phyloP scores from a whole-genome alignment of 305 asterid genomes.

The Plantago lanceolata region DNA sequence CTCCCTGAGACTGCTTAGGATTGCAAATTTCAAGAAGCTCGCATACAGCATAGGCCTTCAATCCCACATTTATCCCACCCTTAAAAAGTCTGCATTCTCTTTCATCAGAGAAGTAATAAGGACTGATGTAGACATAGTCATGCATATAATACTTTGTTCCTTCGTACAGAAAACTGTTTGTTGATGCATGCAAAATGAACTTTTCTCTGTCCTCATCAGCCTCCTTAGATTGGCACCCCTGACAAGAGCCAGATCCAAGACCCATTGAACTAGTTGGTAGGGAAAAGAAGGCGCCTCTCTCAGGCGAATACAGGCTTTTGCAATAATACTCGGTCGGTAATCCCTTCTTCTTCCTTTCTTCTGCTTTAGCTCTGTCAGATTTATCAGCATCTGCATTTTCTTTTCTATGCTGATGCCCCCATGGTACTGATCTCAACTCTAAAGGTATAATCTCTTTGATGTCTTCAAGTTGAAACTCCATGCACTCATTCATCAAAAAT shows the following conservation, averaged over 20 bases:
- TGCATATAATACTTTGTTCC: slow-evolving; percentile 55
- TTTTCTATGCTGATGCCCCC: slow-evolving; percentile 86
- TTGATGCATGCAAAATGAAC: slow-evolving; percentile 43
- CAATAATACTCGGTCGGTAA: slow-evolving; percentile 74
- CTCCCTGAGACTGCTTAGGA: slow-evolving; percentile 34
- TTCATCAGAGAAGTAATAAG: slow-evolving; percentile 52
- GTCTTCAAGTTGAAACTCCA: slow-evolving; percentile 55
- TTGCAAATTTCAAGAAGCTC: slow-evolving; percentile 66
- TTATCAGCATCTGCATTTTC: slow-evolving; percentile 57
- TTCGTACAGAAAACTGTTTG: slow-evolving; percentile 43
- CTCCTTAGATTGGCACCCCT: slow-evolving; percentile 50
- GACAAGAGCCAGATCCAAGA: slow-evolving; percentile 74
- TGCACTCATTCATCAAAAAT: slow-evolving; percentile 73
- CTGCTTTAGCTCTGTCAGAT: slow-evolving; percentile 65
- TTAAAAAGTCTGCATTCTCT: slow-evolving; percentile 56
- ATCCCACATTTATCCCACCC: slow-evolving; percentile 89
- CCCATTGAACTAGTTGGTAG: slow-evolving; percentile 54
- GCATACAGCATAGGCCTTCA: slow-evolving; percentile 68
- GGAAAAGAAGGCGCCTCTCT: slow-evolving; percentile 81
- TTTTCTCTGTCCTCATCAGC: slow-evolving; percentile 39
- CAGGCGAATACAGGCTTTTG: slow-evolving; percentile 80
- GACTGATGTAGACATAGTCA: slow-evolving; percentile 74
- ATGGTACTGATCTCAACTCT: slow-evolving; percentile 51
- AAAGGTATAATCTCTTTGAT: slow-evolving; percentile 41
- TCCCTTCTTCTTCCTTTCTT: slow-evolving; percentile 70